Percentiles rank a stretch among this genome's conserved stretches.
Conservation (phyloP, 371 early-diverging fungal genomes). For the Furculomyces boomerangus region DNA sequence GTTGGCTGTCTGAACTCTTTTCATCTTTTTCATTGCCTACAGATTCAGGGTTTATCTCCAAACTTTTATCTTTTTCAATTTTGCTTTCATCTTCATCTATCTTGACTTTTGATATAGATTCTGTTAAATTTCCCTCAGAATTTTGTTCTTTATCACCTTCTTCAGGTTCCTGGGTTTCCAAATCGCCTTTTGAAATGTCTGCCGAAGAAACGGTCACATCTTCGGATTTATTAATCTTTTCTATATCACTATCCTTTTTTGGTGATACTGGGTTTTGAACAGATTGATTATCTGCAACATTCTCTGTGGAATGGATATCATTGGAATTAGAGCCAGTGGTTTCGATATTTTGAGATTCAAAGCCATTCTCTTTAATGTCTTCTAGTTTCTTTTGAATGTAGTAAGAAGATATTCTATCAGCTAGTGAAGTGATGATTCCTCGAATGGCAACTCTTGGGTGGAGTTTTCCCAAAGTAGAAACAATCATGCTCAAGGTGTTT, state of each 20-base stretch:
- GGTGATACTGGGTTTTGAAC: too few species aligned
- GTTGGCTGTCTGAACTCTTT: constrained; percentile 2
- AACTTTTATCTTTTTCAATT: constrained; percentile 5
- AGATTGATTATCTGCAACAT: too few species aligned
- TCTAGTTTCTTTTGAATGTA: too few species aligned
- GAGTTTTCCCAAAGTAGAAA: constrained; percentile 75
- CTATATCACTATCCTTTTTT: too few species aligned
- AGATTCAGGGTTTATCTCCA: constrained; percentile 3
- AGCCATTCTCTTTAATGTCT: too few species aligned
- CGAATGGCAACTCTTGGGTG: constrained; percentile 84
- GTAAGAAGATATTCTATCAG: constrained; percentile 74
- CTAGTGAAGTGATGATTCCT: constrained; percentile 77
- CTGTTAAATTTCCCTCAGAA: background rate
- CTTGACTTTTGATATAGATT: background rate
- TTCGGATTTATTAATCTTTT: too few species aligned
- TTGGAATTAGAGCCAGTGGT: too few species aligned
- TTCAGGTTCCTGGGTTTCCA: too few species aligned
- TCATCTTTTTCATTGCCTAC: constrained; percentile 6
- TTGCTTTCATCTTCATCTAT: background rate
- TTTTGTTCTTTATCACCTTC: background rate
- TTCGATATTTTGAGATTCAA: too few species aligned
- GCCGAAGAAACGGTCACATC: too few species aligned
- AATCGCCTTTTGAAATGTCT: too few species aligned
- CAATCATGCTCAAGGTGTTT: constrained; percentile 67
- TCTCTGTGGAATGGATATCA: too few species aligned